Base-by-base conservation (phyloP, 202 grass and related monocot species). In the Carex arenaria region DNA sequence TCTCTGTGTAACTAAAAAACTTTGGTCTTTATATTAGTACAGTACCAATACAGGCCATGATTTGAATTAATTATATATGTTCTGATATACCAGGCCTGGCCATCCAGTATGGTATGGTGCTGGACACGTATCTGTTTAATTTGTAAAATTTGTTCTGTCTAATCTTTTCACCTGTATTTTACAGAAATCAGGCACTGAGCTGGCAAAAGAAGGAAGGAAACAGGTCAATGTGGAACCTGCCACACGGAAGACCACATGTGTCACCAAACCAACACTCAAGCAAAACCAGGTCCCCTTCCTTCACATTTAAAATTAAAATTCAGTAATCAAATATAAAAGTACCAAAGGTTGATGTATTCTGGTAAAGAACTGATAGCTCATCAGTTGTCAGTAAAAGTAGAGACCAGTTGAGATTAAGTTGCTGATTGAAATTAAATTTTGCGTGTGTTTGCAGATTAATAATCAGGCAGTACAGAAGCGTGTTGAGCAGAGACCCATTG, bases 171-270 rank as follows among this genome's bases (percentile, higher is more conserved):
- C 18, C 28, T 18, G 12, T 61, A 78, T 78, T 76, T 60, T 84
- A 20, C 72, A 85, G 83, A 85, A 68, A 54, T 36, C 72, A 79
- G 72, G 26, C n/a, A 8, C 31, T n/a, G 61, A 36, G 0, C 32
- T 54, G 67, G 54, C 69, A 51, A 76, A 84, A 51, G 69, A 49
- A 77, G 55, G 56, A 31, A 68, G 30, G 32, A 53, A 76, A 38
- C 64, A 43, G 56, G 55, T 62, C 19, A 62, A 47, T 65, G 18
- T 31, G 2, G 43, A 75, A 74, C 67, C 82, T 20, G n/a, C 53
- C 69, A 64, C 57, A 62, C 32, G 42, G 19, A 84, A 84, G 57
- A 34, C 3, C 23, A 13, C 32, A 20, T 42, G 18, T 78, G 74
- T 36, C 28, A 20, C 74, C 74, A 78, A 61, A 78, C 18, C 74